These are phyloP conservation scores for Russula compacta DNA, from an alignment of 768 basidiomycete genomes.

Conservation along the genomic window DNA sequence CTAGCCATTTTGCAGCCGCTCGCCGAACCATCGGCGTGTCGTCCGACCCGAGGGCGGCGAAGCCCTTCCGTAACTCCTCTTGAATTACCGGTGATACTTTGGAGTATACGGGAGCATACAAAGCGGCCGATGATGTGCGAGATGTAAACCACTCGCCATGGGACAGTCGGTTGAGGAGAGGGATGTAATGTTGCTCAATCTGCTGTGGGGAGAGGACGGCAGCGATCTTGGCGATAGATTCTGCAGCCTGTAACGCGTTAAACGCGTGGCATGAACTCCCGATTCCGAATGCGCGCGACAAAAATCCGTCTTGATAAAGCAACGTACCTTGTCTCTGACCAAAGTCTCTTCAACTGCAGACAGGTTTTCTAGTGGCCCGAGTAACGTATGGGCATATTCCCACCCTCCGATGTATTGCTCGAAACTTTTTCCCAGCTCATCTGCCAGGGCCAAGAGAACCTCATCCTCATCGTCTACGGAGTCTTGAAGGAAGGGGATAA, in stretches of 20 bases:
- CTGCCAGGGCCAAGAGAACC: conserved; percentile 88
- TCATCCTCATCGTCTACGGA: conserved; percentile 99
- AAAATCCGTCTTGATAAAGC: neutral
- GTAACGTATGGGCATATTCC: conserved; percentile 74
- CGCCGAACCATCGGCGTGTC: conserved; percentile 99
- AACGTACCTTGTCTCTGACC: conserved; percentile 87
- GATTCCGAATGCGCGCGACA: neutral
- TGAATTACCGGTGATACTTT: conserved; percentile 65
- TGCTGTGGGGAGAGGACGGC: conserved; percentile 65
- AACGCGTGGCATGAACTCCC: conserved; percentile 7
- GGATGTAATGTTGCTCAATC: conserved; percentile 86
- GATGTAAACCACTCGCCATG: conserved; percentile 99
- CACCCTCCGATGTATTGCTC: conserved; percentile 92
- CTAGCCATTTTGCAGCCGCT: conserved; percentile 93
- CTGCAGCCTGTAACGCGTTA: conserved; percentile 60
- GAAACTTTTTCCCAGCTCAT: conserved; percentile 87
- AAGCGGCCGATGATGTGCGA: conserved; percentile 87
- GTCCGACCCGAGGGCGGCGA: conserved; percentile 72
- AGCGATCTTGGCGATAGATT: conserved; percentile 89
- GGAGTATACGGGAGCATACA: conserved; percentile 85
- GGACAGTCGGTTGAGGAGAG: conserved; percentile 80
- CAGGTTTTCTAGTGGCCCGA: conserved; percentile 90
- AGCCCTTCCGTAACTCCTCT: conserved; percentile 84
- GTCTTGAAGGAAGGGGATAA: conserved; percentile 95
- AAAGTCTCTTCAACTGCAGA: conserved; percentile 97